A percentile compares a stretch with the other conserved stretches of the same genome.
Conservation (phyloP, 2,329 filamentous ascomycete genomes). For the Lojkania enalia region DNA sequence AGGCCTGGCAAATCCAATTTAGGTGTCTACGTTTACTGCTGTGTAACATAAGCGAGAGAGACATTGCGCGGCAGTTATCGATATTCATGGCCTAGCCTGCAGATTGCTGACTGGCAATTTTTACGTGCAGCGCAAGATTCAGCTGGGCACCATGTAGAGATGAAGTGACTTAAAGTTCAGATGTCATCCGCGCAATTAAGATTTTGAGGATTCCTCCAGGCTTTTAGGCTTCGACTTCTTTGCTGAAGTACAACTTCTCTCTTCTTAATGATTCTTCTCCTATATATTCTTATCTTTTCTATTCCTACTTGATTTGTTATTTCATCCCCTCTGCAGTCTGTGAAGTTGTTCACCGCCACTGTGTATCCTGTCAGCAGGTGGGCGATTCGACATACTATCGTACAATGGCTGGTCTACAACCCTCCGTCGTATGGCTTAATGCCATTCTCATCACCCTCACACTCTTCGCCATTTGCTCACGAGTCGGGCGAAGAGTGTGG, state of each 20-base stretch:
- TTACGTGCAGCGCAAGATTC: neutral
- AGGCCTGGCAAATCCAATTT: constrained; percentile 12
- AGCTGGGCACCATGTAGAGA: neutral
- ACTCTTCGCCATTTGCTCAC: constrained; percentile 24
- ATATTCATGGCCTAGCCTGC: constrained; percentile 12
- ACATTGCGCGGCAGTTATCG: constrained; percentile 17
- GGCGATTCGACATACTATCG: too few relatives aligned
- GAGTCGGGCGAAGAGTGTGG: constrained; percentile 26
- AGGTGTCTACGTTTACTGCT: constrained; percentile 3
- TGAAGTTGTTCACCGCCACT: too few relatives aligned
- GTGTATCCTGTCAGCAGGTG: too few relatives aligned
- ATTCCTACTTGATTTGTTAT: too few relatives aligned
- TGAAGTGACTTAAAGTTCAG: neutral
- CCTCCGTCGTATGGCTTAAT: constrained; percentile 30
- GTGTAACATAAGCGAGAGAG: constrained; percentile 21
- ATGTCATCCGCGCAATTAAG: constrained; percentile 5
- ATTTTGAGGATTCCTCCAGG: too few relatives aligned
- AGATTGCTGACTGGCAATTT: constrained; percentile 11
- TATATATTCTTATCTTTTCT: too few relatives aligned
- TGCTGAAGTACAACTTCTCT: too few relatives aligned
- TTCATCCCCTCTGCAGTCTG: too few relatives aligned
- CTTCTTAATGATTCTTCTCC: too few relatives aligned
- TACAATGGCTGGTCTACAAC: constrained; percentile 17
- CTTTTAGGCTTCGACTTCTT: too few relatives aligned
- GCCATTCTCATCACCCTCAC: constrained; percentile 28